Base-by-base conservation (phyloP, 257 asterid species). In the Ehretia macrophylla region DNA sequence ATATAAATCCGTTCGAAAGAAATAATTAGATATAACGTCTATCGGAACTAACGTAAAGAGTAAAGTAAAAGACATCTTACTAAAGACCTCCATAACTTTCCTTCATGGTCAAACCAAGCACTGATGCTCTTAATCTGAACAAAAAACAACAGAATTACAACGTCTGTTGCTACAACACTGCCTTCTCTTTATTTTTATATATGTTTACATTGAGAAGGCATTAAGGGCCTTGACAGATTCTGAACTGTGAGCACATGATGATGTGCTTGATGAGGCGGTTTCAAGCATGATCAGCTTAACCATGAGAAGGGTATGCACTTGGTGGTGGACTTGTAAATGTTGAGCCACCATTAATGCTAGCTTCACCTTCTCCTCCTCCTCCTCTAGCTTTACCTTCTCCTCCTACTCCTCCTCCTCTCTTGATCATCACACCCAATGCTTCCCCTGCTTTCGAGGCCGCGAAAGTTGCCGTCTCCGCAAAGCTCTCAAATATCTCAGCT, bases 401-500 rank as follows among this genome's bases (percentile, higher is more conserved):
- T 27, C 4, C 35, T 1, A 1, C 35, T 27, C 6, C 35, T 1
- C 35, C 35, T 27, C 53, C 47, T 20, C 32, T 51, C 50, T 71
- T 40, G 16, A 1, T 61, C 66, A 51, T 12, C 37, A 45, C 68
- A 17, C 67, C 46, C 5, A 78, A 51, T 11, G 60, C 59, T 35
- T 63, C 65, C 14, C 40, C 58, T 4, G 69, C 62, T 54, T 46
- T 65, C 13, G 73, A 53, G 69, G 69, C 67, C 54, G 64, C 67
- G 35, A 76, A 60, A 75, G 73, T 60, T 21, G 75, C 35, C 20
- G 67, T 67, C 23, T 56, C 79, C 57, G 68, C 49, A 14, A 83
- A 53, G 79, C 85, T 71, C 81, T 49, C 72, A 65, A 83, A 83
- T 19, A 85, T 73, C 35, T 70, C 83, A 63, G 84, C 85, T 51